A percentile compares a stretch with the other conserved stretches of the same genome.
phyloP scores from a whole-genome alignment of 1,139 yeast genomes.

The Arxiozyma bovina region DNA sequence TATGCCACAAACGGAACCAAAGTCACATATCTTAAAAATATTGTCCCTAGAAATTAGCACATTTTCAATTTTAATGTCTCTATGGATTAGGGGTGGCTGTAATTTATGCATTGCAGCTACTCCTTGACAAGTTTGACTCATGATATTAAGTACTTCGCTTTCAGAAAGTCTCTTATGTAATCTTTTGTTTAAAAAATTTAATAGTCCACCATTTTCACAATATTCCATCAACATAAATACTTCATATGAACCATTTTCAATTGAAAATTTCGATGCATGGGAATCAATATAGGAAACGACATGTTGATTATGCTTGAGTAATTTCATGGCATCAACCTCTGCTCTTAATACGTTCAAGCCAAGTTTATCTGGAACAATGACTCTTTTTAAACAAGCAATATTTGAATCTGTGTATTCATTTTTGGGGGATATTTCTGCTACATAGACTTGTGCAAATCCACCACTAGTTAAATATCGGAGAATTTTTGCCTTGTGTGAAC shows the following conservation, averaged over 20 bases:
- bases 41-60: conserved; percentile 52
- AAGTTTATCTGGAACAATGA: conserved; percentile 59
- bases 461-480: conserved; percentile 33
- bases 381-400: conserved; percentile 61
- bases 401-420: conserved; percentile 27
- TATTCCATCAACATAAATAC: conserved; percentile 71
- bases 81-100: conserved; percentile 49
- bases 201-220: conserved; percentile 60
- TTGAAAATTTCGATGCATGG: conserved; percentile 56
- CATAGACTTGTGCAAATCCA: conserved; percentile 53
- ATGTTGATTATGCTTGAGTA: conserved; percentile 44
- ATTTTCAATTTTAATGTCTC: conserved; percentile 74
- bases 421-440: conserved; percentile 41
- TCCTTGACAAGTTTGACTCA: conserved; percentile 62
- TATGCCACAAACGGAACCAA: conserved; percentile 61
- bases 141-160: conserved; percentile 52
- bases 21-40: conserved; percentile 65
- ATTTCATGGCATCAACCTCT: conserved; percentile 72
- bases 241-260: conserved; percentile 46
- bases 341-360: conserved; percentile 58
- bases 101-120: conserved; percentile 62
- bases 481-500: conserved; percentile 30
- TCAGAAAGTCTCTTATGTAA: conserved; percentile 55
- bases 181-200: conserved; percentile 65
- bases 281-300: conserved; percentile 68